Evolutionary conservation across 2,329 filamentous ascomycete genomes (phyloP).

Genomic region (Zasmidium citrigriseum): DNA sequence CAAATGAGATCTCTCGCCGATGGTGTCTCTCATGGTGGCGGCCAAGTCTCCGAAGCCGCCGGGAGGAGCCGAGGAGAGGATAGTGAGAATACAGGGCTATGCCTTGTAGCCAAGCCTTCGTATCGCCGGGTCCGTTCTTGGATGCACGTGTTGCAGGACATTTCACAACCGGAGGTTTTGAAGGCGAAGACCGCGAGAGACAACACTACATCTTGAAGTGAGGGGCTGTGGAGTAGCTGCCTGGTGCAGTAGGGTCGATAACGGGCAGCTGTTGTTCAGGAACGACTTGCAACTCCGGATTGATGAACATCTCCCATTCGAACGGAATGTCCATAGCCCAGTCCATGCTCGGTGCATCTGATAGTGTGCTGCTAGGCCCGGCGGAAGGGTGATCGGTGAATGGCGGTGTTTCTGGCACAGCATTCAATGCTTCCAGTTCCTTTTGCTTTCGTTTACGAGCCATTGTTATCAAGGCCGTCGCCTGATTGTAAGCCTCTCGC

Average conservation of each 20-base stretch:
- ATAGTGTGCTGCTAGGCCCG: slow-evolving; percentile 28
- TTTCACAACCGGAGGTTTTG: neutral
- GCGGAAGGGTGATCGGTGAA: slow-evolving; percentile 33
- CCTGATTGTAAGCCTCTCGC: slow-evolving; percentile 40
- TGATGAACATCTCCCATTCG: slow-evolving; percentile 38
- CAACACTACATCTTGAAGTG: neutral
- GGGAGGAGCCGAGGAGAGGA: neutral
- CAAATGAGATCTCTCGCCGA: neutral
- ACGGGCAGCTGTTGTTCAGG: slow-evolving; percentile 26
- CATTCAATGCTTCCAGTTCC: slow-evolving; percentile 33
- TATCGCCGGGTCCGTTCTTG: neutral
- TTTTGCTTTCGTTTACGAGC: slow-evolving; percentile 34
- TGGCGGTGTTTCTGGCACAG: slow-evolving; percentile 26
- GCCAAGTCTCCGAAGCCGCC: neutral
- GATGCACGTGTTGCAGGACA: neutral
- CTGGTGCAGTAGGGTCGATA: slow-evolving; percentile 11
- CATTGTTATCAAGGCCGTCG: slow-evolving; percentile 34
- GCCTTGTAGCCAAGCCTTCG: slow-evolving; percentile 2
- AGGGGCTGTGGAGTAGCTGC: neutral
- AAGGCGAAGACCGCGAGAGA: too few relatives aligned
- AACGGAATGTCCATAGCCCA: slow-evolving; percentile 36
- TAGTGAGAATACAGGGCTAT: too few relatives aligned
- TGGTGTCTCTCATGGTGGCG: neutral
- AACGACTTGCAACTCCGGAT: slow-evolving; percentile 34
- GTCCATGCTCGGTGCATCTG: slow-evolving; percentile 33